phyloP scores from a whole-genome alignment of 2,329 filamentous ascomycete genomes.

The Delphinella strobiligena region DNA sequence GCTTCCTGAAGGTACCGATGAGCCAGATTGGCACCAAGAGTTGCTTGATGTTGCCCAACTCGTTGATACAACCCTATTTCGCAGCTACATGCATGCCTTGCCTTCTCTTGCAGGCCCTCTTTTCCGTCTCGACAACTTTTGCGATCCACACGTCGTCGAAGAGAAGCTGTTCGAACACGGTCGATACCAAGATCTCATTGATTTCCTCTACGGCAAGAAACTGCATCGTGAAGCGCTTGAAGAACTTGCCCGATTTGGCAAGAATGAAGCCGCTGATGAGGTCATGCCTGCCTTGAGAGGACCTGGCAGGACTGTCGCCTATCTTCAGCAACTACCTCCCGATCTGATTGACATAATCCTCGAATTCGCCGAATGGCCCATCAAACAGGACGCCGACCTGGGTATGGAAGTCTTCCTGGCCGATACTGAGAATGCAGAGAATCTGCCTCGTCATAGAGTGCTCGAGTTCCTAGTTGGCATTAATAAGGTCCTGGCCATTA shows the following conservation, averaged over 20 bases:
- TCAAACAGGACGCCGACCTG: conserved; percentile 57
- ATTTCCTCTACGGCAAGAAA: conserved; percentile 93
- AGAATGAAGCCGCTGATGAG: conserved; percentile 33
- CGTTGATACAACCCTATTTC: conserved; percentile 89
- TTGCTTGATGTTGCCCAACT: conserved; percentile 67
- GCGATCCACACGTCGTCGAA: conserved; percentile 89
- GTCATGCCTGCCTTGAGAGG: conserved; percentile 54
- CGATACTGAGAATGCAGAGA: conserved; percentile 91
- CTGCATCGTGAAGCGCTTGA: conserved; percentile 79
- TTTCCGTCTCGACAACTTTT: conserved; percentile 94
- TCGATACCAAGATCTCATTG: conserved; percentile 87
- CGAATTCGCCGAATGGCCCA: conserved; percentile 81
- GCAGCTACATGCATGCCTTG: conserved; percentile 85
- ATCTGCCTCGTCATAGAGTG: conserved; percentile 64
- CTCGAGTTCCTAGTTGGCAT: conserved; percentile 61
- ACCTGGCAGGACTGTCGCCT: conserved; percentile 71
- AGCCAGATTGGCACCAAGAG: conserved; percentile 54
- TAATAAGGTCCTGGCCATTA: conserved; percentile 58
- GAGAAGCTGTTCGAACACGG: conserved; percentile 80
- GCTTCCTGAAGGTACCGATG: conserved; percentile 19
- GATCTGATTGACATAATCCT: conserved; percentile 84
- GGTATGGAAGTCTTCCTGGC: conserved; percentile 90
- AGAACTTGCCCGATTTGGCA: conserved; percentile 70
- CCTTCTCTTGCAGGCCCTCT: conserved; percentile 77
- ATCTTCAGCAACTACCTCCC: conserved; percentile 78